These are phyloP conservation scores for Tremellales sp. DNA, from an alignment of 1,284 basidiomycete genomes.

Conservation along the genomic window DNA sequence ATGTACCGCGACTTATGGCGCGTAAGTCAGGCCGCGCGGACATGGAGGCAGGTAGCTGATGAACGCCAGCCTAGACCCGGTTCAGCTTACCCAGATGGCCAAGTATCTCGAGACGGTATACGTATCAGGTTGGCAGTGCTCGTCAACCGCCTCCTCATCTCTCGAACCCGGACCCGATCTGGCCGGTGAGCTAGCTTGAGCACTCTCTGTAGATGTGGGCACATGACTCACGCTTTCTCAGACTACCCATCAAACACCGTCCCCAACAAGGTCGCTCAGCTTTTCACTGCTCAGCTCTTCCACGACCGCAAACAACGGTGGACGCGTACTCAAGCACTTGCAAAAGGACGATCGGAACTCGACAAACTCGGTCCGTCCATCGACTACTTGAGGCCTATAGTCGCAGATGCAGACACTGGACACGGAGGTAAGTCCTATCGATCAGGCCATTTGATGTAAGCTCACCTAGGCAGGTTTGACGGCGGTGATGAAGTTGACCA, in stretches of 20 bases:
- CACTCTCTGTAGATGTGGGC: too few relatives aligned
- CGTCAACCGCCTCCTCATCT: slow-evolving; percentile 82
- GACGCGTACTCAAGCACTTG: slow-evolving; percentile 50
- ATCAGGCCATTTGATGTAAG: not conserved
- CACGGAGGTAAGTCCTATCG: slow-evolving; percentile 54
- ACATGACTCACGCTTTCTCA: slow-evolving; percentile 9
- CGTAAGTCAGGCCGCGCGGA: slow-evolving; percentile 60
- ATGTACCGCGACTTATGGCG: slow-evolving; percentile 69
- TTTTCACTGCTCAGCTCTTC: slow-evolving; percentile 62
- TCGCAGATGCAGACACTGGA: slow-evolving; percentile 88
- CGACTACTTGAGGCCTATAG: slow-evolving; percentile 88
- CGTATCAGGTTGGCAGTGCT: slow-evolving; percentile 92
- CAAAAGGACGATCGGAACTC: slow-evolving; percentile 52
- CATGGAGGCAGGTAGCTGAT: not conserved
- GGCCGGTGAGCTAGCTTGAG: slow-evolving; percentile 64
- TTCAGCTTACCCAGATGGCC: slow-evolving; percentile 94
- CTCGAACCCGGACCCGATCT: slow-evolving; percentile 98
- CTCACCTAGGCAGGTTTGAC: slow-evolving; percentile 71
- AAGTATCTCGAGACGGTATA: slow-evolving; percentile 91
- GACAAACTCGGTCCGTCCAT: slow-evolving; percentile 57
- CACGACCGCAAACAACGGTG: slow-evolving; percentile 65
- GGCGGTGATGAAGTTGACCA: slow-evolving; percentile 89
- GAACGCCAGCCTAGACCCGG: slow-evolving; percentile 75
- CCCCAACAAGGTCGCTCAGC: slow-evolving; percentile 60
- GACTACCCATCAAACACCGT: slow-evolving; percentile 63